These are phyloP conservation scores for Kalmusia sp. DNA, from an alignment of 2,329 filamentous ascomycete species.

Conservation along the genomic window DNA sequence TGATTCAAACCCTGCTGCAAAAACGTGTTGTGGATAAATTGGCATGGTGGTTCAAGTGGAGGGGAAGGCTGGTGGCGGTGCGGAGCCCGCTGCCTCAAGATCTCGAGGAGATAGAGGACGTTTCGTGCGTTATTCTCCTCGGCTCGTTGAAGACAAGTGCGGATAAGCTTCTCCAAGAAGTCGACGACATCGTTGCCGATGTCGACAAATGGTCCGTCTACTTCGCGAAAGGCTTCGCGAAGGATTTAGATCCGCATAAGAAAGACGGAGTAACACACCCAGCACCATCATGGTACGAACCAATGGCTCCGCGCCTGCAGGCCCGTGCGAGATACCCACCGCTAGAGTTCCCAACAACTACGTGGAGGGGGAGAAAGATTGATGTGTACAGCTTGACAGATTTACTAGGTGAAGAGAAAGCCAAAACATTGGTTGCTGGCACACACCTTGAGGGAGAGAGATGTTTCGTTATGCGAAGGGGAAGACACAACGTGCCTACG, in stretches of 20 bases:
- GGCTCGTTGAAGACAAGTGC: slow-evolving; percentile 32
- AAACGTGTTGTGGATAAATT: slow-evolving; percentile 46
- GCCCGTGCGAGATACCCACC: slow-evolving; percentile 36
- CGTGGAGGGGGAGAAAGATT: slow-evolving; percentile 38
- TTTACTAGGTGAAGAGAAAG: slow-evolving; percentile 39
- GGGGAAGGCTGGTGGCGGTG: slow-evolving; percentile 30
- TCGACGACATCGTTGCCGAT: slow-evolving; percentile 20
- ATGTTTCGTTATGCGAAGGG: slow-evolving; percentile 38
- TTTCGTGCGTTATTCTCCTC: slow-evolving; percentile 37
- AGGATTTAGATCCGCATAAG: slow-evolving; percentile 34
- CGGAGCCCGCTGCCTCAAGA: slow-evolving; percentile 26
- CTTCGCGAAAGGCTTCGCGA: slow-evolving; percentile 20
- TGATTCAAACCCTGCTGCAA: slow-evolving; percentile 49
- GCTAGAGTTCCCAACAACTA: slow-evolving; percentile 37
- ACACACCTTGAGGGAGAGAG: slow-evolving; percentile 28
- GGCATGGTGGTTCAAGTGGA: slow-evolving; percentile 37
- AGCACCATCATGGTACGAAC: slow-evolving; percentile 38
- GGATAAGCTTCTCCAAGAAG: slow-evolving; percentile 26
- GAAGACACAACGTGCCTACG: slow-evolving; percentile 35
- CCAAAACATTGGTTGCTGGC: slow-evolving; percentile 27
- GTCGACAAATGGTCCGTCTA: slow-evolving; percentile 32
- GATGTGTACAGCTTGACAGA: slow-evolving; percentile 45
- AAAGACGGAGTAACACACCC: slow-evolving; percentile 27
- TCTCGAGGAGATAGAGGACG: slow-evolving; percentile 34
- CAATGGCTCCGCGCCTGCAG: slow-evolving; percentile 34